Percentiles rank a stretch among this genome's conserved stretches.
phyloP scores from a whole-genome alignment of 352 stramenopile species.

The Globisporangium apiculatum region DNA sequence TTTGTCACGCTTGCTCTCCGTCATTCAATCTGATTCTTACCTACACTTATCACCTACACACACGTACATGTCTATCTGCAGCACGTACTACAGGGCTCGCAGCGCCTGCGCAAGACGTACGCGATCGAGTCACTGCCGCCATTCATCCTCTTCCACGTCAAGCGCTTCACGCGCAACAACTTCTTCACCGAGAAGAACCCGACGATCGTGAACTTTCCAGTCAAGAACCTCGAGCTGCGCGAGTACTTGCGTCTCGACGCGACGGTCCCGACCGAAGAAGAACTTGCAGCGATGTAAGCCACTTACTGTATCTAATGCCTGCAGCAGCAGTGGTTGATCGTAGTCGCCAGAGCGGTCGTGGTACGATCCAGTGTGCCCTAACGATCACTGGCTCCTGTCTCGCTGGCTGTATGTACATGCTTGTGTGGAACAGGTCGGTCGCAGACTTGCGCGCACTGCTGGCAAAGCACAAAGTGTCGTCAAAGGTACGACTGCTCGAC shows the following conservation, averaged over 20 bases:
- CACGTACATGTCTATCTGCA: constrained; percentile 5
- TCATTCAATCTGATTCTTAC: too few species aligned
- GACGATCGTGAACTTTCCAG: constrained; percentile 98
- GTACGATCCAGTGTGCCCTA: background rate
- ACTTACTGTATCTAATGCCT: background rate
- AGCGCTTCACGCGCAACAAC: constrained; percentile 96
- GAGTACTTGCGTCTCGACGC: constrained; percentile 77
- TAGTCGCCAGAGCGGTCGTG: too few species aligned
- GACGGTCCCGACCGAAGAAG: constrained; percentile 37
- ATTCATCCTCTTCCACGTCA: constrained; percentile 97
- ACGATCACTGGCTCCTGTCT: background rate
- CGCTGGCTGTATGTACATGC: background rate
- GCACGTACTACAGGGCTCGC: constrained; percentile 71
- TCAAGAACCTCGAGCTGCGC: constrained; percentile 97
- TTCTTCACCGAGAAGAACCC: constrained; percentile 99
- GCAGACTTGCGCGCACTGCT: constrained; percentile 55
- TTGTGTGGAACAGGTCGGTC: constrained; percentile 31
- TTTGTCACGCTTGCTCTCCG: too few species aligned
- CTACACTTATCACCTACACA: background rate
- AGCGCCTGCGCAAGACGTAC: constrained; percentile 90
- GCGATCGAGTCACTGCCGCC: constrained; percentile 86
- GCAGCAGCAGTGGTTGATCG: too few species aligned
- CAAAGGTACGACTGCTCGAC: constrained; percentile 19
- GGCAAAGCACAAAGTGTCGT: constrained; percentile 39
- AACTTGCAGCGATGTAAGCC: constrained; percentile 36